Conservation (phyloP, 352 stramenopile species). For the Globisporangium radiosum region DNA sequence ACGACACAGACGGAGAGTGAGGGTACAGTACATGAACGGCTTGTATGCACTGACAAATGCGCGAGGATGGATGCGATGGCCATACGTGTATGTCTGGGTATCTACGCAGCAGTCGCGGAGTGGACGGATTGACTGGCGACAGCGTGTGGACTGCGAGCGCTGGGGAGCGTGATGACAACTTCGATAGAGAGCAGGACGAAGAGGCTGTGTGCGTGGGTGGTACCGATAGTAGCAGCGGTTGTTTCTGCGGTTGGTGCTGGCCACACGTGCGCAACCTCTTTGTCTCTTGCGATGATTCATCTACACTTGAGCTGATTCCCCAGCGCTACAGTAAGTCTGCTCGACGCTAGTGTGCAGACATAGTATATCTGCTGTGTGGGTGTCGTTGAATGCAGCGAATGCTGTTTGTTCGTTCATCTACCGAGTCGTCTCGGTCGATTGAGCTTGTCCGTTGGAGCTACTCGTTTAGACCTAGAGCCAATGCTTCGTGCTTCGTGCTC, state of each 20-base stretch:
- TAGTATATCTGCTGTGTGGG: neutral
- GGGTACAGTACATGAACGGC: neutral
- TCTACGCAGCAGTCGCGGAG: no score
- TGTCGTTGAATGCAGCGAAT: no score
- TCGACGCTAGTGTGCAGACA: neutral
- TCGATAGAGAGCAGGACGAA: neutral
- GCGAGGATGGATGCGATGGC: neutral
- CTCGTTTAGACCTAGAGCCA: no score
- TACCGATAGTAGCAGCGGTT: neutral
- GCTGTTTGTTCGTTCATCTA: no score
- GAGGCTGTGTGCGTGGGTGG: neutral
- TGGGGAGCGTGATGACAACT: neutral
- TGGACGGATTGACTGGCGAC: neutral
- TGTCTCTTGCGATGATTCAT: neutral
- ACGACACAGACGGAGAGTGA: neutral
- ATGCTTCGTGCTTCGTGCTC: no score
- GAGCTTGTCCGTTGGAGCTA: no score
- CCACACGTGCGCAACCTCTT: no score
- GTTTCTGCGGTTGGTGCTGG: neutral
- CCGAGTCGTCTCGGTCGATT: no score
- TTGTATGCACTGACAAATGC: neutral
- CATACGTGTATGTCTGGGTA: no score
- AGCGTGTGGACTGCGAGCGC: neutral
- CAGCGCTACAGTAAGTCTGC: no score
- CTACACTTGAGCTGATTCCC: neutral